Percentiles rank a stretch among this genome's conserved stretches.
Evolutionary conservation across 2,329 filamentous ascomycete species (phyloP).

Genomic region (Bipolaris zeicola): DNA sequence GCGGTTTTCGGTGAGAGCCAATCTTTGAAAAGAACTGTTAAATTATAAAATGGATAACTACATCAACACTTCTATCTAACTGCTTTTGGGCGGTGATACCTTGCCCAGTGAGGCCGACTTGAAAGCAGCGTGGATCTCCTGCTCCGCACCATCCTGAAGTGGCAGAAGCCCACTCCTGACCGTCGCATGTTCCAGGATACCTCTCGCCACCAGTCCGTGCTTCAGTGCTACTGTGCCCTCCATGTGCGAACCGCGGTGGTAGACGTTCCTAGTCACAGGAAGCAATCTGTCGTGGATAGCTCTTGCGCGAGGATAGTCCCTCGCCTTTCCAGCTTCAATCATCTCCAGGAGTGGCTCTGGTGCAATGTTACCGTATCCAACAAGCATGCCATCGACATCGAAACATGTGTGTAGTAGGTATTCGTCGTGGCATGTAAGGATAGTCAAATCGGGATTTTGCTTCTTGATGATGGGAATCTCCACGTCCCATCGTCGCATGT

Average conservation of each 20-base stretch:
- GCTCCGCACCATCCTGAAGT: conserved; percentile 50
- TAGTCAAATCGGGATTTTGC: conserved; percentile 57
- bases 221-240: conserved; percentile 60
- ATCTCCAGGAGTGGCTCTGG: conserved; percentile 58
- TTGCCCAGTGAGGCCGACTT: conserved; percentile 43
- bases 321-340: conserved; percentile 58
- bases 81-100: conserved; percentile 28
- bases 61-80: conserved; percentile 3
- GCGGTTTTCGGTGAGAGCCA: neutral
- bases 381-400: conserved; percentile 60
- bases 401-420: conserved; percentile 60
- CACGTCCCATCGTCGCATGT: conserved; percentile 63
- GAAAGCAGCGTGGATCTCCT: conserved; percentile 53
- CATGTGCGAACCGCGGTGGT: conserved; percentile 62
- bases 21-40: neutral
- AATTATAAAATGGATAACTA: neutral
- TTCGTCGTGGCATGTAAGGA: conserved; percentile 60
- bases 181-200: conserved; percentile 57
- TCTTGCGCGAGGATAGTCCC: conserved; percentile 56
- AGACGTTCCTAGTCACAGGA: conserved; percentile 60
- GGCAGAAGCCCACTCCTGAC: conserved; percentile 58
- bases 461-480: conserved; percentile 60
- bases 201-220: conserved; percentile 58
- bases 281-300: conserved; percentile 58
- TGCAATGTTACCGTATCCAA: conserved; percentile 61